These are phyloP conservation scores for Zymoseptoria tritici DNA, from an alignment of 2,329 filamentous ascomycete species.

Conservation along the genomic window DNA sequence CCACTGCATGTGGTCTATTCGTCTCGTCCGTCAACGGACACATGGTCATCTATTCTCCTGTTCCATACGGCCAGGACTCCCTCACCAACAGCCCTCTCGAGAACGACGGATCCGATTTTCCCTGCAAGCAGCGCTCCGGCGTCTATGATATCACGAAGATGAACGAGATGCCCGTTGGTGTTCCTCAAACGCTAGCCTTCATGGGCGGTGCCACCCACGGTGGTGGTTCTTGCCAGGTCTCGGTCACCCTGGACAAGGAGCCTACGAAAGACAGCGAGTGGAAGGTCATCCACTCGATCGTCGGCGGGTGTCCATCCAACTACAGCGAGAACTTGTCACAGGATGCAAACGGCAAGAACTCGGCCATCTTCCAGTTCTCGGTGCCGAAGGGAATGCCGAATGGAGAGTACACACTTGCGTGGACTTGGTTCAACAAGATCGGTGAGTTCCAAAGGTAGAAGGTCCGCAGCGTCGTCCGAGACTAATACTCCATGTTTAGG, in stretches of 20 bases:
- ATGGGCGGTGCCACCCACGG: conserved; percentile 71
- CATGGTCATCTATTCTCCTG: conserved; percentile 63
- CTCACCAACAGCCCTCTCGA: conserved; percentile 60
- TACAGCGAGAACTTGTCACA: no score
- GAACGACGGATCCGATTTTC: conserved; percentile 53
- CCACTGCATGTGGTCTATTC: conserved; percentile 14
- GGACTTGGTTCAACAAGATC: conserved; percentile 93
- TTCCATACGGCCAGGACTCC: conserved; percentile 52
- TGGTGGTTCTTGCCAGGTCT: conserved; percentile 84
- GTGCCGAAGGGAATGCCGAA: conserved; percentile 66
- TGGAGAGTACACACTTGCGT: conserved; percentile 72
- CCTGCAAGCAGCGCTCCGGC: conserved; percentile 61
- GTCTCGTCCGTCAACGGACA: conserved; percentile 51
- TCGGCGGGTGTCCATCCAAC: conserved; percentile 78
- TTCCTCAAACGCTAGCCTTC: conserved; percentile 56
- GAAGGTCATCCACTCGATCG: conserved; percentile 83
- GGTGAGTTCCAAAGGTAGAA: conserved; percentile 54
- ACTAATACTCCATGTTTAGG: no score
- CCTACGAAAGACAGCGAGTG: conserved; percentile 63
- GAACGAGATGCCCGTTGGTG: conserved; percentile 60
- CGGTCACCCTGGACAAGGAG: conserved; percentile 67
- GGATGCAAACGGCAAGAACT: no score
- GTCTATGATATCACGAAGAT: conserved; percentile 41
- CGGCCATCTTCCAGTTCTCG: no score
- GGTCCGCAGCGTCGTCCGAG: no score